Conservation (phyloP, 768 basidiomycete genomes). For the Cystofilobasidium macerans region DNA sequence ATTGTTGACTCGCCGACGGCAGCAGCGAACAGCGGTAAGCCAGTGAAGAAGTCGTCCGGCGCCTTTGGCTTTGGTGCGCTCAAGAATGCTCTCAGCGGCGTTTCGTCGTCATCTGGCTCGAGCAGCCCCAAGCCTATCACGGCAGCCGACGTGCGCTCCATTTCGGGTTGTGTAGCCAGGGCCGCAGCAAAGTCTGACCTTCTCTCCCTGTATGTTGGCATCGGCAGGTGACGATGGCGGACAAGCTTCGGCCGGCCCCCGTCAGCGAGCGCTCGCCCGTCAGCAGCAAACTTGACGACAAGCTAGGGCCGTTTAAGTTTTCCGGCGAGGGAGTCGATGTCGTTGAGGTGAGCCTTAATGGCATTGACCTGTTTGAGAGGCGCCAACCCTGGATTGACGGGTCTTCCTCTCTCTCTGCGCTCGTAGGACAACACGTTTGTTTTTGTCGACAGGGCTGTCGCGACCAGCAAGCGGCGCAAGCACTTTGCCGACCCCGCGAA, state of each 20-base stretch:
- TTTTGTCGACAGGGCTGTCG: constrained; percentile 28
- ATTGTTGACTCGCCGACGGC: neutral
- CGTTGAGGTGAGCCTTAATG: constrained; percentile 9
- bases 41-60: constrained; percentile 7
- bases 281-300: constrained; percentile 18
- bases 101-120: neutral
- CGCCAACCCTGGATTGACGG: too few species aligned
- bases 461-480: constrained; percentile 30
- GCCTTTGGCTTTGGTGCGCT: constrained; percentile 8
- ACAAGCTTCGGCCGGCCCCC: constrained; percentile 4
- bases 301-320: constrained; percentile 26
- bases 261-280: neutral
- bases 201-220: neutral
- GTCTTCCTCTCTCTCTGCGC: neutral
- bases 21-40: neutral
- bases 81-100: constrained; percentile 2
- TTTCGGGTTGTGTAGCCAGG: too few species aligned
- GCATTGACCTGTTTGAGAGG: too few species aligned
- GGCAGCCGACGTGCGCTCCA: neutral
- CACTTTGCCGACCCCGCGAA: constrained; percentile 26
- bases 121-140: neutral
- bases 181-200: too few species aligned
- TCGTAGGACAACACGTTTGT: constrained; percentile 29
- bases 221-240: constrained; percentile 19
- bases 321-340: constrained; percentile 7